A percentile compares a stretch with the other conserved stretches of the same genome.
phyloP scores from a whole-genome alignment of 1,139 yeast species.

The Saccharomyces hybrid region DNA sequence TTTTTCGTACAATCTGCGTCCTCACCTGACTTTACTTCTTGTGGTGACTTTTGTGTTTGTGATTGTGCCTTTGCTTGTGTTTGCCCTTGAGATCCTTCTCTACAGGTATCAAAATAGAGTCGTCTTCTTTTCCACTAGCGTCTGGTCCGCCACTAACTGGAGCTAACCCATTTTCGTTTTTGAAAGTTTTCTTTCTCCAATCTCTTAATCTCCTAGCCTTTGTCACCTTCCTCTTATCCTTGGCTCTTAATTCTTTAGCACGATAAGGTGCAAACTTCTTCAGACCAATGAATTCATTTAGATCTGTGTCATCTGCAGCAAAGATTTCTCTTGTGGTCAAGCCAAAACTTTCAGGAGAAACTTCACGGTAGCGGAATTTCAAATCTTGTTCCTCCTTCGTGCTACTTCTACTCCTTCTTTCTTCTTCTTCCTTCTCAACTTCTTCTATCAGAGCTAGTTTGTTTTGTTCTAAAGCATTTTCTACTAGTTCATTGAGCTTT shows the following conservation, averaged over 20 bases:
- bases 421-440: slow-evolving; percentile 57
- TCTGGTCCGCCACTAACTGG: background rate
- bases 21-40: background rate
- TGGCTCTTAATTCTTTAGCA: slow-evolving; percentile 60
- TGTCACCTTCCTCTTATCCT: slow-evolving; percentile 77
- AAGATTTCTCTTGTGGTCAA: slow-evolving; percentile 79
- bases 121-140: background rate
- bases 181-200: slow-evolving; percentile 84
- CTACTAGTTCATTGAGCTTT: slow-evolving; percentile 58
- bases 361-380: slow-evolving; percentile 82
- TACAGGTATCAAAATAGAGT: slow-evolving; percentile 1
- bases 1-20: background rate
- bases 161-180: slow-evolving; percentile 52
- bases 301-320: slow-evolving; percentile 78
- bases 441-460: slow-evolving; percentile 45
- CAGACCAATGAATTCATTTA: slow-evolving; percentile 77
- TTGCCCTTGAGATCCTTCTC: background rate
- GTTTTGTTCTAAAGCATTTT: slow-evolving; percentile 57
- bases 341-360: slow-evolving; percentile 91
- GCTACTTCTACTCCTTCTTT: slow-evolving; percentile 38
- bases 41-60: slow-evolving; percentile 2
- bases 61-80: background rate
- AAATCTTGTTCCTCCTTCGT: slow-evolving; percentile 37
- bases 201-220: slow-evolving; percentile 77
- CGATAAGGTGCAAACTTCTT: slow-evolving; percentile 93